Base-by-base conservation (phyloP, 768 basidiomycete genomes). In the Serendipita indica region DNA sequence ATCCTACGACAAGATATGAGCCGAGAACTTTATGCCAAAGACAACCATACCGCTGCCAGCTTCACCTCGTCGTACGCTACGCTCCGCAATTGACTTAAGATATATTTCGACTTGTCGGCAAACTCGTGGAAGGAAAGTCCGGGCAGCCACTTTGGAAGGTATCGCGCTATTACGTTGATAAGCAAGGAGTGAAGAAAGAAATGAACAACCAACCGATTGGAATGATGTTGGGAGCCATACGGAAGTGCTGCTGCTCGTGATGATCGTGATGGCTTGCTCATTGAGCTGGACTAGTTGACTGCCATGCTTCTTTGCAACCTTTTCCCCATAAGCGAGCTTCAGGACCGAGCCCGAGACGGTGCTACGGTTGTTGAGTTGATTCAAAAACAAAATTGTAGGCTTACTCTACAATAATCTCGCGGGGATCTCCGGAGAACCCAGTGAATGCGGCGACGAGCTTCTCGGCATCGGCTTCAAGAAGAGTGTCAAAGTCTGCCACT, bases 11-110 rank as follows among this genome's bases (percentile, higher is more conserved):
- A 4, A 68, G 69, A 74, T 74, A 78, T 30, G 2, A 41, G n/a
- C 30, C 22, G 28, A 16, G 28, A 37, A 28, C 22, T 13, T 43
- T 6, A 10, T 28, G 35, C 34, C 39, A 52, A 54, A 33, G 6
- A 46, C 18, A 28, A 33, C 46, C 20, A 18, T 34, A 79, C 80
- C 67, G 81, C 74, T 61, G 77, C 73, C 18, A 75, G 63, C 35
- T 72, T 70, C 3, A 75, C 75, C 52, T 69, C 75, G 4, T 69
- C 64, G 43, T 71, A 78, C 0, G 81, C 80, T 3, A 66, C 66
- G 20, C 73, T 70, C 3, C 75, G 67, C 67, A 77, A 73, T 5
- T 70, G 67, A 2, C 66, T 63, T 1, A 75, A 68, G 1, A 71
- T 71, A 59, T 67, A 18, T 14, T 18, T 45, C 39, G 34, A 27